These are phyloP conservation scores for Cudoniella acicularis DNA, from an alignment of 495 filamentous ascomycete species.

Conservation along the genomic window DNA sequence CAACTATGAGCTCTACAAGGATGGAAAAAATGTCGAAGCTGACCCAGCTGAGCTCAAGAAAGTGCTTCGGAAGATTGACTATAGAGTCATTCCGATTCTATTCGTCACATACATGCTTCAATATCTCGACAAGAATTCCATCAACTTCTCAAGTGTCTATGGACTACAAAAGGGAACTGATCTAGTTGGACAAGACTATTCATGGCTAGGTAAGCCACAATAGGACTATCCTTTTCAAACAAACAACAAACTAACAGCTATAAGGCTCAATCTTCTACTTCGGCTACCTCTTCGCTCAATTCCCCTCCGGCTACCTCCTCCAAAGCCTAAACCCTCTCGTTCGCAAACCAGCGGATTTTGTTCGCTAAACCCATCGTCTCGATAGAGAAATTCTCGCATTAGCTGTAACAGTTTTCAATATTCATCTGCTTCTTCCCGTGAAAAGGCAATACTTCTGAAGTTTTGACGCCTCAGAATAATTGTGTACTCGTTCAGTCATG, in stretches of 20 bases:
- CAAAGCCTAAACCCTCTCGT: too few relatives aligned
- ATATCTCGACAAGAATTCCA: slow-evolving; percentile 58
- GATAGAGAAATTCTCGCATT: slow-evolving; percentile 45
- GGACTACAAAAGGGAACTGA: slow-evolving; percentile 49
- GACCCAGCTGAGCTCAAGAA: slow-evolving; percentile 36
- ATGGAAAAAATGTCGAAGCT: slow-evolving; percentile 26
- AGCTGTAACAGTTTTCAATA: too few relatives aligned
- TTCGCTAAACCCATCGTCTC: too few relatives aligned
- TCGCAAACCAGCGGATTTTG: too few relatives aligned
- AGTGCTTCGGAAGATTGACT: slow-evolving; percentile 53
- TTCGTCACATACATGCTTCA: slow-evolving; percentile 53
- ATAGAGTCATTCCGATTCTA: slow-evolving; percentile 50
- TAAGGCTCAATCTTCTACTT: slow-evolving; percentile 29
- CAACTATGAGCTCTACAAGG: slow-evolving; percentile 42
- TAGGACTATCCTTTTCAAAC: too few relatives aligned
- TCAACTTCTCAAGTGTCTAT: slow-evolving; percentile 58
- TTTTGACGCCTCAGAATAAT: too few relatives aligned
- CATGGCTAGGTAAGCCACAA: slow-evolving; percentile 41
- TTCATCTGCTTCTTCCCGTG: too few relatives aligned
- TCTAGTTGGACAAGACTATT: slow-evolving; percentile 52
- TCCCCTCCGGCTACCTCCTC: slow-evolving; percentile 46
- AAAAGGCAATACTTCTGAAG: too few relatives aligned
- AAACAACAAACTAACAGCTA: neutral
- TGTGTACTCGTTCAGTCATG: too few relatives aligned
- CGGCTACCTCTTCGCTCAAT: slow-evolving; percentile 40